Evolutionary conservation across 2,329 filamentous ascomycete genomes (phyloP).

Genomic region (Exophiala mesophila): DNA sequence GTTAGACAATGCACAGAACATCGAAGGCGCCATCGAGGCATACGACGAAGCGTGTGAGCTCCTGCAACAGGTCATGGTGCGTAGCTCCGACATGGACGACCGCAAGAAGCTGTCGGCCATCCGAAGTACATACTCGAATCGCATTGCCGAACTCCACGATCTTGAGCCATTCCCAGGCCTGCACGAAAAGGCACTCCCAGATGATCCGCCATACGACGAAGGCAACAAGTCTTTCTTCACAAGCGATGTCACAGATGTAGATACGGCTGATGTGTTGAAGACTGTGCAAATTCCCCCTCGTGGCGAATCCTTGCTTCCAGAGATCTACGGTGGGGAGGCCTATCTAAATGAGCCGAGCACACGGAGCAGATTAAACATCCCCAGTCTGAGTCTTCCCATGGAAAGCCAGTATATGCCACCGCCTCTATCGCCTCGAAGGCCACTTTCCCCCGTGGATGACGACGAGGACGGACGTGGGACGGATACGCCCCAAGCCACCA

Average conservation of each 20-base stretch:
- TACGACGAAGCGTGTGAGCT: constrained; percentile 88
- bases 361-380: constrained; percentile 26
- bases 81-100: constrained; percentile 81
- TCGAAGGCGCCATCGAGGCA: constrained; percentile 81
- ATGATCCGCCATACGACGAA: constrained; percentile 59
- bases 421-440: constrained; percentile 63
- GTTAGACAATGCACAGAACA: constrained; percentile 92
- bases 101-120: constrained; percentile 88
- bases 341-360: constrained; percentile 20
- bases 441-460: constrained; percentile 42
- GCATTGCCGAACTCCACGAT: constrained; percentile 79
- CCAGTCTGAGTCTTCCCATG: constrained; percentile 32
- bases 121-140: constrained; percentile 80
- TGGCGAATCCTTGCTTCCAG: constrained; percentile 25
- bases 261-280: constrained; percentile 18
- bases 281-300: constrained; percentile 25
- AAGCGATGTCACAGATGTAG: constrained; percentile 28
- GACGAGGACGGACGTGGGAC: constrained; percentile 16
- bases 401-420: constrained; percentile 62
- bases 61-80: constrained; percentile 78
- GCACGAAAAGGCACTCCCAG: constrained; percentile 72
- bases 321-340: constrained; percentile 23
- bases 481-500: constrained; percentile 11
- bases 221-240: constrained; percentile 32
- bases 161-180: constrained; percentile 49